These are phyloP conservation scores for Collybia mongolica DNA, from an alignment of 768 basidiomycete genomes.

Conservation along the genomic window DNA sequence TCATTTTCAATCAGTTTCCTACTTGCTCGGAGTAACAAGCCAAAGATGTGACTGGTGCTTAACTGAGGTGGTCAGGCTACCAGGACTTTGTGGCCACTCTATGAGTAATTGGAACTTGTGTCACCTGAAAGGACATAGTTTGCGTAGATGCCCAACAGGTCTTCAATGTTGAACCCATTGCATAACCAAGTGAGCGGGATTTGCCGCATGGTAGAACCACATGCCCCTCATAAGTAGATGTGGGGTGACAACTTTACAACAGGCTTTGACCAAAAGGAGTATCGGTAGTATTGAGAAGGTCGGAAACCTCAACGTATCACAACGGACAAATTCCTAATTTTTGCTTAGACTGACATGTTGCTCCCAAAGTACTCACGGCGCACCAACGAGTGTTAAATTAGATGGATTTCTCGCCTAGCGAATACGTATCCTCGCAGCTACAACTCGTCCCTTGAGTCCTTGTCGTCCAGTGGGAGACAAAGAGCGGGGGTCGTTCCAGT, in stretches of 20 bases:
- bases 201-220: not conserved
- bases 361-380: too few relatives aligned
- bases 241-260: not conserved
- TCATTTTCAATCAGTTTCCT: too few relatives aligned
- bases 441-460: slow-evolving; percentile 39
- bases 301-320: not conserved
- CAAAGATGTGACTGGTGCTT: too few relatives aligned
- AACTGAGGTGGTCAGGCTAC: too few relatives aligned
- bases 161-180: not conserved
- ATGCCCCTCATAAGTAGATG: not conserved
- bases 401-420: too few relatives aligned
- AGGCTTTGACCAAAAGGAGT: not conserved
- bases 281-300: not conserved
- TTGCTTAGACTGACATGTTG: too few relatives aligned
- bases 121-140: too few relatives aligned
- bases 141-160: not conserved
- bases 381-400: too few relatives aligned
- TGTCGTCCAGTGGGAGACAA: slow-evolving; percentile 57
- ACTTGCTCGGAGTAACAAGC: too few relatives aligned
- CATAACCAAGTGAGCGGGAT: not conserved
- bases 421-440: slow-evolving; percentile 13
- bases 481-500: slow-evolving; percentile 84
- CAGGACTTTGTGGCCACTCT: too few relatives aligned
- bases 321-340: too few relatives aligned
- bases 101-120: too few relatives aligned